A percentile compares a stretch with the other conserved stretches of the same genome.
phyloP scores from a whole-genome alignment of 2,329 filamentous ascomycete species.

The Rhynchosporium agropyri region DNA sequence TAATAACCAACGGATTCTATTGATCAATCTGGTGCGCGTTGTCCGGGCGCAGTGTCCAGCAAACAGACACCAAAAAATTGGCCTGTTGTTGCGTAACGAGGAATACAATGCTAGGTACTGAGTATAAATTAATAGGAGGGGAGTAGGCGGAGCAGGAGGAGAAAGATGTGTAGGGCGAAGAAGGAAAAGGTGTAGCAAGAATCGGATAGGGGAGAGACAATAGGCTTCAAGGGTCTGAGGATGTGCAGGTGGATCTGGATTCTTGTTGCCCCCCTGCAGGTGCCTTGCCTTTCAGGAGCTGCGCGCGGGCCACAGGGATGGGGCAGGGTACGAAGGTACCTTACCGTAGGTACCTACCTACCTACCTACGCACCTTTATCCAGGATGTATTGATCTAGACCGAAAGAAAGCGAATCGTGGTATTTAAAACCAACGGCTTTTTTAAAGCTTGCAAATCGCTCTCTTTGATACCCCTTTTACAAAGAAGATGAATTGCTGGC shows the following conservation, averaged over 20 bases:
- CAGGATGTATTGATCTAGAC: too few relatives aligned
- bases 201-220: not conserved
- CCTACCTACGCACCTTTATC: too few relatives aligned
- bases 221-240: not conserved
- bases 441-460: too few relatives aligned
- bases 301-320: not conserved
- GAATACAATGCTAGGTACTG: not conserved
- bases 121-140: too few relatives aligned
- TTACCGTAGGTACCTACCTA: not conserved
- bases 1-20: slow-evolving; percentile 11
- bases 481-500: too few relatives aligned
- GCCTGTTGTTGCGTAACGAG: not conserved
- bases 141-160: not conserved
- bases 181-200: not conserved
- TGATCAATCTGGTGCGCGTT: slow-evolving; percentile 14
- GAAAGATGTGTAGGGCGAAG: not conserved
- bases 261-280: not conserved
- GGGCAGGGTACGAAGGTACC: not conserved
- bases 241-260: not conserved
- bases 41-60: slow-evolving; percentile 9
- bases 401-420: too few relatives aligned
- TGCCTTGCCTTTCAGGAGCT: not conserved
- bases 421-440: too few relatives aligned
- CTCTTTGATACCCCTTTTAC: too few relatives aligned
- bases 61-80: not conserved